Conservation (phyloP, 2,329 filamentous ascomycete genomes). For the Lachnellula subtilissima region DNA sequence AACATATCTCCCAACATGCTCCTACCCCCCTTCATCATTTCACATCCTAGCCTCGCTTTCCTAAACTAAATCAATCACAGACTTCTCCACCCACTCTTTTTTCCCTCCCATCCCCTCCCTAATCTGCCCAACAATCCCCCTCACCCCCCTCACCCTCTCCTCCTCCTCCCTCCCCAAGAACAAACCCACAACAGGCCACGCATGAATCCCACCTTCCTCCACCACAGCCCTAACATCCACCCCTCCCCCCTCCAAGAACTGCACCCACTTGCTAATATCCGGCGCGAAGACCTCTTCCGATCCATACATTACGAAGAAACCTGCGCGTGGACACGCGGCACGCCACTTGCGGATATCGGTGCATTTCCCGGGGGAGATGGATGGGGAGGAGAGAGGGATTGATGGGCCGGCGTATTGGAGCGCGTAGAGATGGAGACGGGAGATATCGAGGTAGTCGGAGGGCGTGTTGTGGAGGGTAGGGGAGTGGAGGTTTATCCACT, state of each 20-base stretch:
- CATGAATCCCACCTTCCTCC: constrained; percentile 67
- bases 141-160: constrained; percentile 49
- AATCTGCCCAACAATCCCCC: constrained; percentile 34
- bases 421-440: constrained; percentile 65
- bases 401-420: constrained; percentile 57
- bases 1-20: no score
- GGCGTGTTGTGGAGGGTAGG: constrained; percentile 60
- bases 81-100: no score
- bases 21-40: no score
- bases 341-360: constrained; percentile 62
- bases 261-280: constrained; percentile 60
- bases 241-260: constrained; percentile 48
- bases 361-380: constrained; percentile 68
- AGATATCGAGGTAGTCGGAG: constrained; percentile 70
- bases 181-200: constrained; percentile 70
- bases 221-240: constrained; percentile 43
- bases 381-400: constrained; percentile 42
- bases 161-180: constrained; percentile 47
- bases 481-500: constrained; percentile 70
- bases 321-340: constrained; percentile 58
- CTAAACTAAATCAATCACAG: no score
- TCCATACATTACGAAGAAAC: constrained; percentile 68
- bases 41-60: no score
- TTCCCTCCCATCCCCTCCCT: constrained; percentile 12
- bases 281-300: constrained; percentile 72